phyloP scores from a whole-genome alignment of 495 filamentous ascomycete genomes.

The Saxophila tyrrhenica region DNA sequence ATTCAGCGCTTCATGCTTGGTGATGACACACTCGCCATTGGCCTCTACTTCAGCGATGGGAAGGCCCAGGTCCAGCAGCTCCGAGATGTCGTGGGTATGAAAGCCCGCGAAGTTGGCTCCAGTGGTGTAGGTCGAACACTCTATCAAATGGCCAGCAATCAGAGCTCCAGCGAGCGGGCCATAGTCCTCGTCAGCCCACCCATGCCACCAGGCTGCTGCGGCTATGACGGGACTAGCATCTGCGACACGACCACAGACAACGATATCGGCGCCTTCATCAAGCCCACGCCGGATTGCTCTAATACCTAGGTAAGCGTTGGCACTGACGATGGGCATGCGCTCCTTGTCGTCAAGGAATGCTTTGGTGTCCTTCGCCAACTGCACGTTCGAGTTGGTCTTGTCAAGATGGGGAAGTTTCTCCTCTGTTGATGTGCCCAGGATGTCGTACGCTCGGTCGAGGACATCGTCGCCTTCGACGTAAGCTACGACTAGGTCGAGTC shows the following conservation, averaged over 20 bases:
- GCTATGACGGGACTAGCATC: conserved; percentile 29
- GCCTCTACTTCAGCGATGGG: conserved; percentile 21
- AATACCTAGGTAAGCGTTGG: conserved; percentile 31
- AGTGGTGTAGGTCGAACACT: conserved; percentile 17
- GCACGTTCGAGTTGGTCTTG: conserved; percentile 29
- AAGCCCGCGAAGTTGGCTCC: conserved; percentile 25
- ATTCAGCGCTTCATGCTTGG: conserved; percentile 14
- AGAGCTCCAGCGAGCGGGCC: conserved; percentile 20
- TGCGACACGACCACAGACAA: conserved; percentile 30
- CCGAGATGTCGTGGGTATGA: conserved; percentile 11
- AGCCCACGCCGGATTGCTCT: conserved; percentile 27
- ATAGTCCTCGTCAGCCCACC: conserved; percentile 21
- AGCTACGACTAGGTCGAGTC: conserved; percentile 39
- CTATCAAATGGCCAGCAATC: conserved; percentile 24
- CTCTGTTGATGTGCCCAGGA: conserved; percentile 21
- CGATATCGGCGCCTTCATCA: conserved; percentile 29
- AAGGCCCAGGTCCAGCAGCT: conserved; percentile 19
- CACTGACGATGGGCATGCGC: conserved; percentile 21
- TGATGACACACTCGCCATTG: conserved; percentile 19
- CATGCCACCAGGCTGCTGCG: conserved; percentile 29
- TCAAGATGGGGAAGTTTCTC: conserved; percentile 33
- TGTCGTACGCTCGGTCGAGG: conserved; percentile 26
- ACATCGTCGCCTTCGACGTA: conserved; percentile 45
- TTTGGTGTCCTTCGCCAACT: conserved; percentile 24
- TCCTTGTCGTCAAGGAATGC: conserved; percentile 19